These are phyloP conservation scores for Nakazawaea siamensis DNA, from an alignment of 805 yeast species.

Conservation along the genomic window DNA sequence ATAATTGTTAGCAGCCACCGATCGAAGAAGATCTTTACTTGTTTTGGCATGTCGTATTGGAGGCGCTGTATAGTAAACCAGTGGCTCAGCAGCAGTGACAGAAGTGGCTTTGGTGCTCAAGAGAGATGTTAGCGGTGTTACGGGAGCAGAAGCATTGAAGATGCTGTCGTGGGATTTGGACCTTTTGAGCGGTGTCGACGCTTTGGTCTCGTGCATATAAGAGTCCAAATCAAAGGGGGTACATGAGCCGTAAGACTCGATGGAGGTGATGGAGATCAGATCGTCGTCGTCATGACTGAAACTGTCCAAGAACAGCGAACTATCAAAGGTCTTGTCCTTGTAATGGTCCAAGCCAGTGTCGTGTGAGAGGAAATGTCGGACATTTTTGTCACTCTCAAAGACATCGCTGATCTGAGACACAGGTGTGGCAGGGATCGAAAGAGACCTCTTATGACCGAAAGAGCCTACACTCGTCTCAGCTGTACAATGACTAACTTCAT, in stretches of 20 bases:
- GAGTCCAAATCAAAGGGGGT: too few species aligned
- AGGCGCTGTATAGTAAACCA: background rate
- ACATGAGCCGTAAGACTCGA: too few species aligned
- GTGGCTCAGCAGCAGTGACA: slow-evolving; percentile 2
- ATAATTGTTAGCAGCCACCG: slow-evolving; percentile 8
- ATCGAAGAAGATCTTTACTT: slow-evolving; percentile 8
- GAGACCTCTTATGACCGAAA: slow-evolving; percentile 3
- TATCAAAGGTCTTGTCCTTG: background rate
- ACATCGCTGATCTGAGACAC: background rate
- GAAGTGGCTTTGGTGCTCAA: background rate
- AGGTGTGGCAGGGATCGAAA: slow-evolving; percentile 5
- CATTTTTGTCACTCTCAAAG: slow-evolving; percentile 10
- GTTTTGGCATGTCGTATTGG: slow-evolving; percentile 1
- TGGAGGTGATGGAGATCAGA: too few species aligned
- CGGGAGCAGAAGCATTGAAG: slow-evolving; percentile 12
- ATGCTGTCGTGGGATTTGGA: slow-evolving; percentile 23
- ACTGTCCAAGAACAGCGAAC: too few species aligned
- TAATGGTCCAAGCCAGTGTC: slow-evolving; percentile 18
- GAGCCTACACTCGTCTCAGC: too few species aligned
- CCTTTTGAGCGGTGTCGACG: too few species aligned
- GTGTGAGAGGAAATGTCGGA: slow-evolving; percentile 23
- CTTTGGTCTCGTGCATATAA: too few species aligned
- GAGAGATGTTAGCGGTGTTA: slow-evolving; percentile 3
- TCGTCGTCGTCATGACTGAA: background rate
- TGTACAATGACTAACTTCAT: background rate